These are phyloP conservation scores for Boletus barrowsii DNA, from an alignment of 768 basidiomycete species.

Conservation along the genomic window DNA sequence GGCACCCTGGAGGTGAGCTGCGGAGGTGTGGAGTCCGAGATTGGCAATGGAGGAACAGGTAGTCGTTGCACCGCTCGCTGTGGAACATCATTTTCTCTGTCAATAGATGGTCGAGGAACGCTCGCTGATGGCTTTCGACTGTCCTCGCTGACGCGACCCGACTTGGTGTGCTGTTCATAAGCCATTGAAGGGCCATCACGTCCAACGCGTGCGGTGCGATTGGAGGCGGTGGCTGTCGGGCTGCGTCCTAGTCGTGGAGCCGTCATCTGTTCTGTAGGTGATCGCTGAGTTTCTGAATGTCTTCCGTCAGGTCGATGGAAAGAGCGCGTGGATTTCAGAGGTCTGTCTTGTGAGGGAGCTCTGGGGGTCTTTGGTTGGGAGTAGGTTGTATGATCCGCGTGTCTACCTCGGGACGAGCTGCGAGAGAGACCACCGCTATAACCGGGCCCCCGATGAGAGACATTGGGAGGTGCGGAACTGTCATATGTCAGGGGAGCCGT, in stretches of 20 bases:
- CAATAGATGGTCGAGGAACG: slow-evolving; percentile 20
- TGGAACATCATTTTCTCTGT: slow-evolving; percentile 23
- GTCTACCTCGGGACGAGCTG: slow-evolving; percentile 20
- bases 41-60: slow-evolving; percentile 39
- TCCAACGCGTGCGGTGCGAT: slow-evolving; percentile 13
- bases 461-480: slow-evolving; percentile 2
- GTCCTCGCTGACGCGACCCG: slow-evolving; percentile 28
- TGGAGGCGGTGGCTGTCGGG: slow-evolving; percentile 28
- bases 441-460: slow-evolving; percentile 11
- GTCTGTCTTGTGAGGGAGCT: slow-evolving; percentile 21
- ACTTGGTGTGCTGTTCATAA: slow-evolving; percentile 18
- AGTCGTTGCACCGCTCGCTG: slow-evolving; percentile 30
- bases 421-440: slow-evolving; percentile 16
- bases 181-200: slow-evolving; percentile 13
- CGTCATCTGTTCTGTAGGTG: slow-evolving; percentile 29
- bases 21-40: slow-evolving; percentile 34
- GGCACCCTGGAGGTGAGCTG: slow-evolving; percentile 24
- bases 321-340: slow-evolving; percentile 53
- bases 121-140: slow-evolving; percentile 18
- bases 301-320: slow-evolving; percentile 52
- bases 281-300: slow-evolving; percentile 33
- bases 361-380: slow-evolving; percentile 22
- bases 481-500: slow-evolving; percentile 11
- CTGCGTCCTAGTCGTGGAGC: slow-evolving; percentile 36
- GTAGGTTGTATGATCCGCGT: slow-evolving; percentile 9